A percentile compares a stretch with the other conserved stretches of the same genome.
These are phyloP conservation scores for Arthrobotrys pseudoclavata DNA, from an alignment of 2,329 filamentous ascomycete species.

Conservation along the genomic window DNA sequence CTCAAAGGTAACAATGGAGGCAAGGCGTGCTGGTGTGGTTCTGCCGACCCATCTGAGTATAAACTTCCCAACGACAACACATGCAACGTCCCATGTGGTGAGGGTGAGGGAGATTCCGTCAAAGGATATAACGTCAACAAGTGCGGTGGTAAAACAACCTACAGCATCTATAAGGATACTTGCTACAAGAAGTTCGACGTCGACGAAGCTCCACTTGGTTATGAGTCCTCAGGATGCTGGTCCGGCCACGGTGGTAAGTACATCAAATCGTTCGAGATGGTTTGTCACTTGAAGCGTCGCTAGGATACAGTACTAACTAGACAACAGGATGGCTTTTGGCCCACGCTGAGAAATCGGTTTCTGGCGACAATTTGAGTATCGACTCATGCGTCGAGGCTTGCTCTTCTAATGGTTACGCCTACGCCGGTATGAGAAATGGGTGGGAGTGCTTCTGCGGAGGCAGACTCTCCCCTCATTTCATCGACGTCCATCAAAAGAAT, in stretches of 20 bases:
- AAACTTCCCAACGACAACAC: not conserved
- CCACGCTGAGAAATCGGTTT: not conserved
- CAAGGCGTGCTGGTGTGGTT: slow-evolving; percentile 40
- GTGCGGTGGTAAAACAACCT: slow-evolving; percentile 10
- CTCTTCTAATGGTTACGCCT: slow-evolving; percentile 16
- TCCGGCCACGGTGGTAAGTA: slow-evolving; percentile 21
- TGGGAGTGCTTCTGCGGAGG: slow-evolving; percentile 39
- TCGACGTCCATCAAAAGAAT: not conserved
- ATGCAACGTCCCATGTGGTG: not conserved
- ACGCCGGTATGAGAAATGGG: slow-evolving; percentile 27
- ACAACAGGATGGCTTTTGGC: slow-evolving; percentile 6
- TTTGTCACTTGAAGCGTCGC: not conserved
- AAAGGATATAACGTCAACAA: not conserved
- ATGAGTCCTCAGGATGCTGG: slow-evolving; percentile 24
- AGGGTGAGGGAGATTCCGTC: not conserved
- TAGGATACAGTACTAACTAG: not conserved
- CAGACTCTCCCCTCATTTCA: slow-evolving; percentile 17
- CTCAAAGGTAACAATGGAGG: slow-evolving; percentile 28
- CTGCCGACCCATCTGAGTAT: slow-evolving; percentile 4
- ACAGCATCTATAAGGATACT: slow-evolving; percentile 27
- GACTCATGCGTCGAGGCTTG: slow-evolving; percentile 29
- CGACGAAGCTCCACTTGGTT: slow-evolving; percentile 6
- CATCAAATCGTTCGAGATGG: not conserved
- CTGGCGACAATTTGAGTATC: slow-evolving; percentile 34
- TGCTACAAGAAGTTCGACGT: slow-evolving; percentile 17